Percentiles rank a stretch among this genome's conserved stretches.
These are phyloP conservation scores for Bonnemaisonia californica DNA, from an alignment of 31 red algal species.

Conservation along the genomic window DNA sequence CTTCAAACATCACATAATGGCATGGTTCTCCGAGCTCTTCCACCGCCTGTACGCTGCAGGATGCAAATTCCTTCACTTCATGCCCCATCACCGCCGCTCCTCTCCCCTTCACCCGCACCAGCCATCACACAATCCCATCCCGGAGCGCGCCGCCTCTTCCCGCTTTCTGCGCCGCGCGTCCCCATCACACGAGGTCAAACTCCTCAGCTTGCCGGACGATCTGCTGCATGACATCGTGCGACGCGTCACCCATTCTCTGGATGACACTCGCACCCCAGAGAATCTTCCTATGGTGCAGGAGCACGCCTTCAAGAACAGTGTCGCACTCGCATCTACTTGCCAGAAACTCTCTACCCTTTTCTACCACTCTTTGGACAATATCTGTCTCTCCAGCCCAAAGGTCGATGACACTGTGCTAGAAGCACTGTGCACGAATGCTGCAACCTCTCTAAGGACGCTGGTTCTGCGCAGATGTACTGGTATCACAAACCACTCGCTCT, in stretches of 20 bases:
- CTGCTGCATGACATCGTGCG: slow-evolving; percentile 47
- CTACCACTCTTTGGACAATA: slow-evolving; percentile 43
- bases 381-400: slow-evolving; percentile 31
- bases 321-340: slow-evolving; percentile 41
- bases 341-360: slow-evolving; percentile 21
- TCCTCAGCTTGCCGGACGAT: slow-evolving; percentile 49
- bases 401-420: slow-evolving; percentile 33
- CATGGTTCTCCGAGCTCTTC: neutral
- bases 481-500: slow-evolving; percentile 29
- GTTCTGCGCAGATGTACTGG: slow-evolving; percentile 33
- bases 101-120: no score
- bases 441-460: slow-evolving; percentile 16
- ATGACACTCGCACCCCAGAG: slow-evolving; percentile 23
- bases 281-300: slow-evolving; percentile 33
- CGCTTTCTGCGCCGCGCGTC: no score
- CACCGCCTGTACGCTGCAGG: neutral
- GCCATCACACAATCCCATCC: no score
- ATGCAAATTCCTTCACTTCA: neutral
- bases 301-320: slow-evolving; percentile 25
- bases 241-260: slow-evolving; percentile 40
- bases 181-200: neutral
- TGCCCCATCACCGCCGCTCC: neutral
- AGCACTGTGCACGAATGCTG: slow-evolving; percentile 24
- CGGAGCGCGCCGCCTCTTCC: no score
- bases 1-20: neutral